Evolutionary conservation across 495 filamentous ascomycete genomes (phyloP), one percentile per base, ranked within the genome.

Genomic region (Clavariopsis aquatica): DNA sequence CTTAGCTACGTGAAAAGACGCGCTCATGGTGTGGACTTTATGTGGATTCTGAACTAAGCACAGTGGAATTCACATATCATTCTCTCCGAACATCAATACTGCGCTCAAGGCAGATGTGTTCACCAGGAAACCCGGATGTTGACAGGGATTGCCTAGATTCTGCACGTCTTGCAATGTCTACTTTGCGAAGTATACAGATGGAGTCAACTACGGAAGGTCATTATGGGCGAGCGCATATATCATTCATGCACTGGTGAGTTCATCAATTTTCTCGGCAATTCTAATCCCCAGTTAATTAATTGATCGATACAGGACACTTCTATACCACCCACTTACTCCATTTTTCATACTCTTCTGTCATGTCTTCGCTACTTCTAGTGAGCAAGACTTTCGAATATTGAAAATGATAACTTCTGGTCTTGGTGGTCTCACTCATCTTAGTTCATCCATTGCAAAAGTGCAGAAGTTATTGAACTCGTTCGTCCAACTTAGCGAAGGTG

Each of bases 331-430:
- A 2, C 47, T 51, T 1, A 51, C 47, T 4, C 47, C 47, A 10
- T 51, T 51, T 28, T 51, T 51, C n/a, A 22, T 51, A 4, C 47
- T 51, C 6, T 51, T 51, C 47, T 51, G 47, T 23, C 7, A 51
- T 17, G 47, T 51, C 6, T 17, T 51, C 1, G 47, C 47, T 5
- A 51, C 47, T 24, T 51, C 47, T 2, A 28, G 15, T 17, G 47
- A 51, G 9, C 22, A 51, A 10, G 47, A 51, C 19, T 51, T 51
- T 23, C 47, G 26, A 22, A 51, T 9, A 3, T 17, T 51, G 38
- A 17, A 43, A n/a, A 8, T 10, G 4, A 17, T 43, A 8, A n/a
- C 38, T 43, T 43, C 38, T 6, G 5, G 13, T 15, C 38, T 43
- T 17, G 38, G n/a, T 43, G 38, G 38, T 10, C 38, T 43, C 8